Conservation (phyloP, 371 early-diverging fungal species). For the Batkoa obscura region DNA sequence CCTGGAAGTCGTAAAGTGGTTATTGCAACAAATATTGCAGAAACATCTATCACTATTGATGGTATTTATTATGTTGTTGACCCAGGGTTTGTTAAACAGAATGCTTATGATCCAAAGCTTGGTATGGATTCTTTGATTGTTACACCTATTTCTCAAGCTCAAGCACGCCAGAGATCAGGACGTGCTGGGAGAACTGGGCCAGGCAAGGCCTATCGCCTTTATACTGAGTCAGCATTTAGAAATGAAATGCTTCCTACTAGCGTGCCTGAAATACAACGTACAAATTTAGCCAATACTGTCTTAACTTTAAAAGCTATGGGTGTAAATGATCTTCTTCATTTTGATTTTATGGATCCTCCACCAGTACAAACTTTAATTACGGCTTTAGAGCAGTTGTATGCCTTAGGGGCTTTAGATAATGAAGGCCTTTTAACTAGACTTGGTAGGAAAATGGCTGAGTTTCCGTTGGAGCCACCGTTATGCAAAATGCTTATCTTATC, state of each 20-base stretch:
- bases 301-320: constrained; percentile 82
- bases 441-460: constrained; percentile 81
- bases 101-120: constrained; percentile 84
- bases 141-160: constrained; percentile 90
- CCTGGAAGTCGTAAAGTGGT: constrained; percentile 75
- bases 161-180: constrained; percentile 97
- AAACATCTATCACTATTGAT: constrained; percentile 98
- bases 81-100: constrained; percentile 86
- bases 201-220: constrained; percentile 87
- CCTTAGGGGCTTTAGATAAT: constrained; percentile 79
- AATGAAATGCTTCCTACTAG: constrained; percentile 79
- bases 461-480: constrained; percentile 89
- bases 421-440: constrained; percentile 69
- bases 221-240: constrained; percentile 83
- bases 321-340: constrained; percentile 74
- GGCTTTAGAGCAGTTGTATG: constrained; percentile 86
- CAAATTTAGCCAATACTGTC: constrained; percentile 80
- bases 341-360: constrained; percentile 97
- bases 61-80: constrained; percentile 95
- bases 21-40: constrained; percentile 98
- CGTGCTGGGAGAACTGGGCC: constrained; percentile 95
- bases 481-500: constrained; percentile 86
- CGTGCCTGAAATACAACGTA: constrained; percentile 96
- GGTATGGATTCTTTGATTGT: constrained; percentile 95
- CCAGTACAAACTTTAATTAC: constrained; percentile 89